Evolutionary conservation across 2,329 filamentous ascomycete genomes (phyloP).

Genomic region (Harringtonia aguacate): DNA sequence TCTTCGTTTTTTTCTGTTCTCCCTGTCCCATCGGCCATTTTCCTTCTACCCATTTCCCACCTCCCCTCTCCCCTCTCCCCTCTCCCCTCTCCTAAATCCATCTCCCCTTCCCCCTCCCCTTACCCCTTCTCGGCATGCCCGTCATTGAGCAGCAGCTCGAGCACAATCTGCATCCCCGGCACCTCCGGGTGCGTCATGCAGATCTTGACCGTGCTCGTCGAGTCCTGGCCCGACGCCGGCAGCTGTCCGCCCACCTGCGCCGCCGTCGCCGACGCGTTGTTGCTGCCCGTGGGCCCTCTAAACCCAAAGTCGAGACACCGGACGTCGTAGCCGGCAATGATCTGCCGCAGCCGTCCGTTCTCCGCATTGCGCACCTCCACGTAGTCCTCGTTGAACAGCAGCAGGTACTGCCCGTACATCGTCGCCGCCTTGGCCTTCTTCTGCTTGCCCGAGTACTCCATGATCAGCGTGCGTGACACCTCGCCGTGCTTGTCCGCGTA

Average conservation of each 20-base stretch:
- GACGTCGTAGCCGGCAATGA: slow-evolving; percentile 86
- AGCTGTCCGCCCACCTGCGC: neutral
- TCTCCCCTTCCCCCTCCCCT: neutral
- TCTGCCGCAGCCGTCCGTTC: slow-evolving; percentile 86
- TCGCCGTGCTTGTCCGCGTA: slow-evolving; percentile 98
- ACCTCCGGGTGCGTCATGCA: slow-evolving; percentile 90
- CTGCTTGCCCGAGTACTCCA: slow-evolving; percentile 94
- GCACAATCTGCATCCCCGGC: slow-evolving; percentile 72
- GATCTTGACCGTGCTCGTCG: slow-evolving; percentile 77
- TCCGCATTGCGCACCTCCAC: slow-evolving; percentile 95
- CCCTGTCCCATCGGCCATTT: too few species aligned
- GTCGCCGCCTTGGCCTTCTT: slow-evolving; percentile 72
- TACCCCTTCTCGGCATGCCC: slow-evolving; percentile 50
- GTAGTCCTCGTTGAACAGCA: slow-evolving; percentile 93
- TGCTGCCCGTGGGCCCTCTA: slow-evolving; percentile 43
- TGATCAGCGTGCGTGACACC: slow-evolving; percentile 84
- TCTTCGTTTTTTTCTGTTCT: too few species aligned
- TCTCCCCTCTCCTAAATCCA: too few species aligned
- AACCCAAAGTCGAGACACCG: slow-evolving; percentile 81
- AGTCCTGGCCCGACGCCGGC: slow-evolving; percentile 24
- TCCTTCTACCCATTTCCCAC: too few species aligned
- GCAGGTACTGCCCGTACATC: slow-evolving; percentile 81
- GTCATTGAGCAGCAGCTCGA: slow-evolving; percentile 89
- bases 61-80: too few species aligned
- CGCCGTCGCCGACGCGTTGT: slow-evolving; percentile 20